phyloP scores from a whole-genome alignment of 2,329 filamentous ascomycete genomes.

The Pyricularia grisea region DNA sequence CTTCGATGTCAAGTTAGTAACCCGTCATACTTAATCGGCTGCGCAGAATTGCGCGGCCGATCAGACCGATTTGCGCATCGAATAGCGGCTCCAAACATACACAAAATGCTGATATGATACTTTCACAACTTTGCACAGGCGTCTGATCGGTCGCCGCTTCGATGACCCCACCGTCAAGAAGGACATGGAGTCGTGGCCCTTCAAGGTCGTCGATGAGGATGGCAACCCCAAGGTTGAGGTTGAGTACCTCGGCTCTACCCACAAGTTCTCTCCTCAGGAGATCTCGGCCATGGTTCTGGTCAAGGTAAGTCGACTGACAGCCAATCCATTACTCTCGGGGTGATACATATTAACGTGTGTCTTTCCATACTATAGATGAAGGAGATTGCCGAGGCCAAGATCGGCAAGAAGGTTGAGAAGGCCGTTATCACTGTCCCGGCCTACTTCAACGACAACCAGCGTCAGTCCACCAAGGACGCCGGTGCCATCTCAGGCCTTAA shows the following conservation, averaged over 20 bases:
- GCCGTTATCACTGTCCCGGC: constrained; percentile 97
- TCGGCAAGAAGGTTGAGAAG: constrained; percentile 98
- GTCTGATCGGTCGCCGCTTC: constrained; percentile 92
- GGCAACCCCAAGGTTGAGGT: constrained; percentile 90
- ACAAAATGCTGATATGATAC: constrained; percentile 8
- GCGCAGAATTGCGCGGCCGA: not conserved
- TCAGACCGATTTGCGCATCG: not conserved
- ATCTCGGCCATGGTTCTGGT: constrained; percentile 97
- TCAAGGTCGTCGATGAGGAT: constrained; percentile 90
- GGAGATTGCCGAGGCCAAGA: constrained; percentile 96
- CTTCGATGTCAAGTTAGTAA: constrained; percentile 93
- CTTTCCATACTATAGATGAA: constrained; percentile 67
- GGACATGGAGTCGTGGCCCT: constrained; percentile 97
- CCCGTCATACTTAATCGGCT: not conserved
- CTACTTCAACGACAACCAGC: constrained; percentile 99
- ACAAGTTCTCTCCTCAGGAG: constrained; percentile 96
- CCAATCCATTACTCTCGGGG: not conserved
- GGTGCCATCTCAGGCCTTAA: constrained; percentile 96
- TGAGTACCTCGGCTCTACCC: constrained; percentile 88
- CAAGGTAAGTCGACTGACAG: constrained; percentile 57
- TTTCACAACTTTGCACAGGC: constrained; percentile 43
- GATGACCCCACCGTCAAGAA: constrained; percentile 97
- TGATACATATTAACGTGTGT: not conserved
- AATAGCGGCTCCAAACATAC: constrained; percentile 1
- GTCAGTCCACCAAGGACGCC: constrained; percentile 98